Evolutionary conservation across 2,329 filamentous ascomycete genomes (phyloP).

Genomic region (Didymella sp.): DNA sequence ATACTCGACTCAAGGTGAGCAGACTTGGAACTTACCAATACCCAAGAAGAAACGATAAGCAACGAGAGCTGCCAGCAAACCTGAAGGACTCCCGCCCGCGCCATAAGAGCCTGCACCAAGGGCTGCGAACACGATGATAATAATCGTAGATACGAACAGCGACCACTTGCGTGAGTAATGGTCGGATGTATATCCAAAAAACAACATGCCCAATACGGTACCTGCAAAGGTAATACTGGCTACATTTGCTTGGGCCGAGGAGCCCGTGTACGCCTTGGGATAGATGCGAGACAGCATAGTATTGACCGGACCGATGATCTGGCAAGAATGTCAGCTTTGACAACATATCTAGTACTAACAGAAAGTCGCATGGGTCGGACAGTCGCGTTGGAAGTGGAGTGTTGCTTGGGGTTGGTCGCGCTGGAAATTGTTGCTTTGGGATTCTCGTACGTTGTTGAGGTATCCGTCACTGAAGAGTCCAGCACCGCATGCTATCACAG

Average conservation of each 20-base stretch:
- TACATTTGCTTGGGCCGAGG: constrained; percentile 75
- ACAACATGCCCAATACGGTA: constrained; percentile 77
- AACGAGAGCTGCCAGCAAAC: constrained; percentile 78
- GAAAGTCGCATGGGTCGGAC: not conserved
- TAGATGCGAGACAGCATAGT: constrained; percentile 77
- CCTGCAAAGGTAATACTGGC: constrained; percentile 85
- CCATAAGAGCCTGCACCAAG: constrained; percentile 80
- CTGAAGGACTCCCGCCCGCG: constrained; percentile 69
- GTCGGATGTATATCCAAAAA: constrained; percentile 83
- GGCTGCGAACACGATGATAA: constrained; percentile 85
- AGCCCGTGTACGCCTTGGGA: constrained; percentile 70
- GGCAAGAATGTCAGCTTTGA: constrained; percentile 20
- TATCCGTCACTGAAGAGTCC: constrained; percentile 93
- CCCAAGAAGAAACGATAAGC: constrained; percentile 84
- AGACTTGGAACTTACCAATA: constrained; percentile 44
- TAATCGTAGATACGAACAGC: constrained; percentile 79
- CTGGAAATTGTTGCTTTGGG: constrained; percentile 14
- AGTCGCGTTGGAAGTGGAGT: constrained; percentile 8
- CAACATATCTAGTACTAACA: no score
- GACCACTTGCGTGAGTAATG: constrained; percentile 85
- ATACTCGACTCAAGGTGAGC: not conserved
- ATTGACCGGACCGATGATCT: constrained; percentile 88
- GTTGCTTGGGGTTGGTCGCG: constrained; percentile 7
- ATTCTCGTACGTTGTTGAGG: constrained; percentile 73
- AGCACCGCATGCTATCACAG: constrained; percentile 86